Evolutionary conservation across 1,284 basidiomycete species (phyloP).

Genomic region (Puccinia novopanici): DNA sequence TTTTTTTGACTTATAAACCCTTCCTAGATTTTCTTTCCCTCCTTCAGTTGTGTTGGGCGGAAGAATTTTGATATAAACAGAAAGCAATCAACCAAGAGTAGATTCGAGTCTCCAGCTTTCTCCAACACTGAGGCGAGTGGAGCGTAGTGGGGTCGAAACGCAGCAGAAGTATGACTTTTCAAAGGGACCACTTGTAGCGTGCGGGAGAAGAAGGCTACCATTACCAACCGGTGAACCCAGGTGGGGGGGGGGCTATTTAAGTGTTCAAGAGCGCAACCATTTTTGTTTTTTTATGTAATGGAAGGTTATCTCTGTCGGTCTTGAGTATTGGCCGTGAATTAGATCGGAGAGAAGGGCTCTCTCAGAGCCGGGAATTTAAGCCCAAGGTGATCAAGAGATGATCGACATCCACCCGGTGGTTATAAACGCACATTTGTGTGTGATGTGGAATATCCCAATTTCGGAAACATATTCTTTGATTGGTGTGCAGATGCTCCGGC

Average conservation of each 20-base stretch:
- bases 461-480: neutral
- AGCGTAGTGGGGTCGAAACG: neutral
- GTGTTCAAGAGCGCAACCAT: neutral
- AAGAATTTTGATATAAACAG: too few relatives aligned
- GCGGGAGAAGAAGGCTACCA: too few relatives aligned
- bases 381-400: too few relatives aligned
- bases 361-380: neutral
- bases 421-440: neutral
- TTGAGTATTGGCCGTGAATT: neutral
- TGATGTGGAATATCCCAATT: neutral
- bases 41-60: too few relatives aligned
- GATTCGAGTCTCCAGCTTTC: neutral
- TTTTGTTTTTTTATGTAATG: neutral
- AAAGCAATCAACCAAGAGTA: neutral
- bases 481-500: neutral
- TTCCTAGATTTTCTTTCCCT: too few relatives aligned
- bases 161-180: neutral
- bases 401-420: neutral
- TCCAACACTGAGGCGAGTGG: neutral
- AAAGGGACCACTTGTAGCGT: too few relatives aligned
- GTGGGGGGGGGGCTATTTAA: neutral
- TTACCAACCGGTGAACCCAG: too few relatives aligned
- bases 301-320: neutral
- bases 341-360: neutral
- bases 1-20: neutral